These are phyloP conservation scores for Musa troglodytarum DNA, from an alignment of 176 grass and related monocot species.

Conservation along the genomic window DNA sequence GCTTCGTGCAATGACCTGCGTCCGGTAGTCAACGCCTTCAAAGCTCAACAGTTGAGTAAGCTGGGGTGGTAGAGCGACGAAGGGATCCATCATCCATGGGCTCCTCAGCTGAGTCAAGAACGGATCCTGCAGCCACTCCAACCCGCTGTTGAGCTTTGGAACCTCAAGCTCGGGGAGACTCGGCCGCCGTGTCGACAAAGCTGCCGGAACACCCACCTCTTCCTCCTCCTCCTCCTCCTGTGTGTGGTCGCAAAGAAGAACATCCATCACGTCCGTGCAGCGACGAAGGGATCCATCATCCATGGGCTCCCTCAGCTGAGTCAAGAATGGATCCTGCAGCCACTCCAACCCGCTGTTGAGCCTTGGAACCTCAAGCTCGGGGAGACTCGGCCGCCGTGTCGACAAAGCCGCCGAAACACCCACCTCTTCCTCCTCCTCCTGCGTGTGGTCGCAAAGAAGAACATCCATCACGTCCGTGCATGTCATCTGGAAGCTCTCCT, in stretches of 20 bases:
- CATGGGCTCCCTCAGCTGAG: conserved; percentile 73
- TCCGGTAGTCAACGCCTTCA: too few relatives aligned
- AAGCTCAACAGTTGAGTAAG: conserved; percentile 54
- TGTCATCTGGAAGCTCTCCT: conserved; percentile 4
- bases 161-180: conserved; percentile 60
- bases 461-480: not conserved
- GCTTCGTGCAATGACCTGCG: too few relatives aligned
- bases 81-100: conserved; percentile 59
- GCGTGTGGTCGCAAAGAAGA: not conserved
- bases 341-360: conserved; percentile 43
- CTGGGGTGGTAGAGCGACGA: conserved; percentile 59
- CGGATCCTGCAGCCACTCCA: conserved; percentile 84
- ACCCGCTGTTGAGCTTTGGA: conserved; percentile 20
- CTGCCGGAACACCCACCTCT: not conserved
- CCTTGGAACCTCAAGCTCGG: conserved; percentile 50
- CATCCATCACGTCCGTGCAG: not conserved
- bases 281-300: conserved; percentile 62
- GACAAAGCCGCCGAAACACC: not conserved
- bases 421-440: not conserved
- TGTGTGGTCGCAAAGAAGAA: not conserved
- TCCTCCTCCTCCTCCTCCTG: conserved; percentile 4
- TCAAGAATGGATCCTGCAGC: conserved; percentile 78
- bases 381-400: conserved; percentile 19
- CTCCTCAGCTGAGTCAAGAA: conserved; percentile 75
- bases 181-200: not conserved